phyloP scores from a whole-genome alignment of 371 early-diverging fungal genomes.

The Thermomucor indicae-seudaticae region DNA sequence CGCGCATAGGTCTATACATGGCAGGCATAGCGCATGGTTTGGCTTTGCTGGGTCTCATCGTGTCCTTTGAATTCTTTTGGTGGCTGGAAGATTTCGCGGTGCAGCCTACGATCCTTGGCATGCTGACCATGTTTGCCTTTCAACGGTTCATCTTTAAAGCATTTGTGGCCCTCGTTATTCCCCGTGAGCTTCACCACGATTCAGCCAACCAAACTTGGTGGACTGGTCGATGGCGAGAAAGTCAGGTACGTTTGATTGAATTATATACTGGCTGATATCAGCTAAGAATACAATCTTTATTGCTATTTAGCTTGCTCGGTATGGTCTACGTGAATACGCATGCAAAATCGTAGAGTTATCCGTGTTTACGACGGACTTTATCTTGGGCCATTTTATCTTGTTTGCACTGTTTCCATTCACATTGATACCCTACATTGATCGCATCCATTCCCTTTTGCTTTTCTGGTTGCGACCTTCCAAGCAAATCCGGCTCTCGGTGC shows the following conservation, averaged over 20 bases:
- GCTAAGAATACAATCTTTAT: neutral
- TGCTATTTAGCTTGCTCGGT: constrained; percentile 1
- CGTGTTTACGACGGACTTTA: constrained; percentile 78
- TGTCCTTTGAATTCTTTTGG: constrained; percentile 64
- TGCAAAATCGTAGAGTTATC: constrained; percentile 88
- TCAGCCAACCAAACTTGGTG: constrained; percentile 87
- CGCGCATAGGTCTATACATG: constrained; percentile 63
- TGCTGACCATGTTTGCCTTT: constrained; percentile 60
- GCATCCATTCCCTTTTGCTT: constrained; percentile 76
- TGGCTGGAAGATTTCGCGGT: constrained; percentile 61
- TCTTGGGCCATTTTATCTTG: constrained; percentile 73
- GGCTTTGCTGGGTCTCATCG: constrained; percentile 57
- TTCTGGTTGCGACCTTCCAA: constrained; percentile 80
- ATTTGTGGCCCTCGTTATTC: constrained; percentile 64
- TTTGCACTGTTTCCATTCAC: constrained; percentile 69
- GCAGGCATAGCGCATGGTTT: constrained; percentile 62
- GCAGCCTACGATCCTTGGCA: constrained; percentile 59
- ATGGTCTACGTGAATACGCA: constrained; percentile 71
- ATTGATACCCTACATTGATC: constrained; percentile 71
- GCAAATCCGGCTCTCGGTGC: constrained; percentile 74
- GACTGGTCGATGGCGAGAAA: constrained; percentile 76
- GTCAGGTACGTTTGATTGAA: constrained; percentile 24
- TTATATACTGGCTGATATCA: neutral
- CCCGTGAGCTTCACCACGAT: constrained; percentile 78
- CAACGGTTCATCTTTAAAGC: constrained; percentile 72